Conservation (phyloP, 2,329 filamentous ascomycete genomes). For the Venturia effusa region DNA sequence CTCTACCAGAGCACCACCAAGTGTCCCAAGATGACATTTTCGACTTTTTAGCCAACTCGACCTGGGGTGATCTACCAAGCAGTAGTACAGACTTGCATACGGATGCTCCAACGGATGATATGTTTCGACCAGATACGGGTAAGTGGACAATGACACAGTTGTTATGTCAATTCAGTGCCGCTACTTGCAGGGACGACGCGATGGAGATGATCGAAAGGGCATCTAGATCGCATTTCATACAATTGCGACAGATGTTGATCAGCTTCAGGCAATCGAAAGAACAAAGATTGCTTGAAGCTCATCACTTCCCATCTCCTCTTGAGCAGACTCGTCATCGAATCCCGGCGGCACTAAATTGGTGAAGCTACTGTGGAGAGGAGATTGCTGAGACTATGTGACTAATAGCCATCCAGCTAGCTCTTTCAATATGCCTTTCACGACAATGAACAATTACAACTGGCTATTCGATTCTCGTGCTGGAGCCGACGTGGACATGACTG, state of each 20-base stretch:
- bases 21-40: conserved; percentile 15
- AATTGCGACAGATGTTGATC: too few species aligned
- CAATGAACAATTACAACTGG: conserved; percentile 53
- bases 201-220: too few species aligned
- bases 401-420: conserved; percentile 37
- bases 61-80: conserved; percentile 19
- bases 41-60: conserved; percentile 19
- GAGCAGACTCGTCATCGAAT: too few species aligned
- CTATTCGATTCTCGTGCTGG: conserved; percentile 41
- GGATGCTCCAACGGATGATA: conserved; percentile 38
- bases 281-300: too few species aligned
- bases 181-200: too few species aligned
- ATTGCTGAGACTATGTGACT: conserved; percentile 4
- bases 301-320: too few species aligned
- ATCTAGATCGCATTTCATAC: too few species aligned
- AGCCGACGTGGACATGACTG: conserved; percentile 18
- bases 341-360: too few species aligned
- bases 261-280: too few species aligned
- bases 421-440: conserved; percentile 56
- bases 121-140: conserved; percentile 49
- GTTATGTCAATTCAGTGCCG: too few species aligned
- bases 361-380: too few species aligned
- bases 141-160: conserved; percentile 13
- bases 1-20: background rate
- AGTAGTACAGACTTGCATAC: conserved; percentile 17